phyloP scores from a whole-genome alignment of 768 basidiomycete genomes.

The Suillus ampliporus region DNA sequence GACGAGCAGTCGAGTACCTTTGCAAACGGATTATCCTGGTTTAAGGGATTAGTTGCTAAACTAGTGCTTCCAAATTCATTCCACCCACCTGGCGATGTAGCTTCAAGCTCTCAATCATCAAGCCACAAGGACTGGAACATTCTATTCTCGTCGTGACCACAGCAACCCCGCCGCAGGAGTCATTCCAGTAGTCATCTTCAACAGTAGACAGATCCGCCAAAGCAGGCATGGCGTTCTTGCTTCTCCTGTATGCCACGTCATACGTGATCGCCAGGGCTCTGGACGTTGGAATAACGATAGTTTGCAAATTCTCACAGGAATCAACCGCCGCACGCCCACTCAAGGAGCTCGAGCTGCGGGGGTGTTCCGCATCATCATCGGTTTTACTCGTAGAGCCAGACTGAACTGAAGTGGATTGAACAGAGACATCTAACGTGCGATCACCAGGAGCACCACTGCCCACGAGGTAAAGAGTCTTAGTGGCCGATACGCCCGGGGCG shows the following conservation, averaged over 20 bases:
- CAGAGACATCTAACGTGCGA: slow-evolving; percentile 79
- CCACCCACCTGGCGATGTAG: slow-evolving; percentile 54
- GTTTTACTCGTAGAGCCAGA: slow-evolving; percentile 10
- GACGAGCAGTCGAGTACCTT: slow-evolving; percentile 59
- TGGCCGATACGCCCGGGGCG: slow-evolving; percentile 56
- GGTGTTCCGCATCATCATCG: neutral
- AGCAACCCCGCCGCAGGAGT: slow-evolving; percentile 59
- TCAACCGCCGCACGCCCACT: slow-evolving; percentile 35
- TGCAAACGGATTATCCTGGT: slow-evolving; percentile 50
- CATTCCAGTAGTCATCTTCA: slow-evolving; percentile 59
- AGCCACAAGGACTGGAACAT: slow-evolving; percentile 59
- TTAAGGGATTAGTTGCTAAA: slow-evolving; percentile 1
- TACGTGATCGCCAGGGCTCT: slow-evolving; percentile 62
- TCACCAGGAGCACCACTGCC: slow-evolving; percentile 70
- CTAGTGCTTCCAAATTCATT: neutral
- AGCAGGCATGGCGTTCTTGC: slow-evolving; percentile 47
- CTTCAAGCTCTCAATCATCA: slow-evolving; percentile 56
- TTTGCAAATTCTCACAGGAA: slow-evolving; percentile 62
- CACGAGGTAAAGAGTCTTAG: slow-evolving; percentile 68
- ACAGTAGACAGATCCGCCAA: slow-evolving; percentile 60
- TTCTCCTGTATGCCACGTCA: slow-evolving; percentile 57
- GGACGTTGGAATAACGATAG: slow-evolving; percentile 70
- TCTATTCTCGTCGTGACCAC: slow-evolving; percentile 56
- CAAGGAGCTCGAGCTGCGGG: slow-evolving; percentile 19
- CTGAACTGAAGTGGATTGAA: slow-evolving; percentile 59